These are phyloP conservation scores for Scheffersomyces segobiensis DNA, from an alignment of 1,139 yeast species.

Conservation along the genomic window DNA sequence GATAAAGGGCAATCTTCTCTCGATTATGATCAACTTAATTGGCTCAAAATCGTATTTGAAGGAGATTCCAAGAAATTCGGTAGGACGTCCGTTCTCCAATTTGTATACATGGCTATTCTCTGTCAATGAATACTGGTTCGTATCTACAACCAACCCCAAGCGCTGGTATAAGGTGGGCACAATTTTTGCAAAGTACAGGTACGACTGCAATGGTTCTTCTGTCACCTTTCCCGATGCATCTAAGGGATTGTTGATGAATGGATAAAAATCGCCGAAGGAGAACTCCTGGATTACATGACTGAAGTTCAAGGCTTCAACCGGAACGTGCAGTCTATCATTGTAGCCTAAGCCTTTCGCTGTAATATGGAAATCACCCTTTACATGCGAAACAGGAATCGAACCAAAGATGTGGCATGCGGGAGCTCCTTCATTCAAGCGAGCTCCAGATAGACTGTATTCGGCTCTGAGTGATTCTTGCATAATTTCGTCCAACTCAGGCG, in stretches of 20 bases:
- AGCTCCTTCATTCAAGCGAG: slow-evolving; percentile 46
- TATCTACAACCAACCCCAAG: slow-evolving; percentile 70
- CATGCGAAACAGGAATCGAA: slow-evolving; percentile 80
- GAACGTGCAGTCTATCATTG: slow-evolving; percentile 44
- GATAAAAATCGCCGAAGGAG: slow-evolving; percentile 89
- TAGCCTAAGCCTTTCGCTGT: slow-evolving; percentile 75
- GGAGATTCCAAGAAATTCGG: slow-evolving; percentile 72
- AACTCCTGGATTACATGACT: slow-evolving; percentile 85
- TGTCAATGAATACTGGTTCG: slow-evolving; percentile 85
- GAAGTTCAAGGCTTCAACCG: slow-evolving; percentile 61
- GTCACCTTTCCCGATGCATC: slow-evolving; percentile 70
- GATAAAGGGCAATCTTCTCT: slow-evolving; percentile 70
- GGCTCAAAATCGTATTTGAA: slow-evolving; percentile 90
- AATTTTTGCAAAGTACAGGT: slow-evolving; percentile 70
- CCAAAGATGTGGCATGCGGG: slow-evolving; percentile 93
- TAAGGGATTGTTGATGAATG: slow-evolving; percentile 81
- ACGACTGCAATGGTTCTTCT: slow-evolving; percentile 42
- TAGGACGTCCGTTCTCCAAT: slow-evolving; percentile 23
- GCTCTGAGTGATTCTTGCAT: slow-evolving; percentile 67
- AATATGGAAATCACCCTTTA: slow-evolving; percentile 81
- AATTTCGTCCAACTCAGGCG: slow-evolving; percentile 68
- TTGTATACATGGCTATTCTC: slow-evolving; percentile 40
- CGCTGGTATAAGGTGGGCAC: slow-evolving; percentile 81
- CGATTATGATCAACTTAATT: slow-evolving; percentile 66
- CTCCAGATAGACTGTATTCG: slow-evolving; percentile 51